phyloP scores from a whole-genome alignment of 495 filamentous ascomycete species.

The Penicillium riverlandense region DNA sequence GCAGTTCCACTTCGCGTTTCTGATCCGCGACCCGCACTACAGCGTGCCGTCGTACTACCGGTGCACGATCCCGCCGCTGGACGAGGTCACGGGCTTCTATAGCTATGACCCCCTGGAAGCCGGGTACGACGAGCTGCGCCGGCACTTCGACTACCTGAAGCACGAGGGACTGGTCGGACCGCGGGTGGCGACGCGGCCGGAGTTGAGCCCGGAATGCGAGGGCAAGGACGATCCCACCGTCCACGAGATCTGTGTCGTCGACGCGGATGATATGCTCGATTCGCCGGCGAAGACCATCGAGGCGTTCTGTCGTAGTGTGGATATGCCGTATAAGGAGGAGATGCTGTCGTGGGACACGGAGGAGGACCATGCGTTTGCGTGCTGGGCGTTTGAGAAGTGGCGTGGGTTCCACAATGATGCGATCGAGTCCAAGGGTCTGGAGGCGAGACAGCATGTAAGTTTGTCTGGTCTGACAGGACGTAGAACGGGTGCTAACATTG shows the following conservation, averaged over 20 bases:
- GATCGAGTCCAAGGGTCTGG: slow-evolving; percentile 67
- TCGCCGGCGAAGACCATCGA: slow-evolving; percentile 64
- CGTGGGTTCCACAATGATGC: slow-evolving; percentile 93
- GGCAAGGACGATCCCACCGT: slow-evolving; percentile 7
- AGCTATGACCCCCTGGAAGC: slow-evolving; percentile 80
- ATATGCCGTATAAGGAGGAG: slow-evolving; percentile 56
- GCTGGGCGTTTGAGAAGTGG: slow-evolving; percentile 86
- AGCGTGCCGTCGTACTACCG: slow-evolving; percentile 91
- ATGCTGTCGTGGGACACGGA: slow-evolving; percentile 83
- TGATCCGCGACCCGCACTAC: slow-evolving; percentile 85
- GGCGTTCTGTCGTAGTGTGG: slow-evolving; percentile 71
- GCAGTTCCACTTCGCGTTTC: slow-evolving; percentile 89
- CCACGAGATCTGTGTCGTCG: slow-evolving; percentile 75
- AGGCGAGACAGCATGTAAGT: slow-evolving; percentile 66
- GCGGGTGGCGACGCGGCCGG: slow-evolving; percentile 40
- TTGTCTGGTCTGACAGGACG: background rate
- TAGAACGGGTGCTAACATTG: background rate
- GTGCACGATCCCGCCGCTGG: slow-evolving; percentile 87
- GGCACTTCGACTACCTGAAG: slow-evolving; percentile 75
- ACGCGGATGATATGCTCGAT: slow-evolving; percentile 91
- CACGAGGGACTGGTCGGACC: slow-evolving; percentile 57
- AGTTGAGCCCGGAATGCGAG: slow-evolving; percentile 10
- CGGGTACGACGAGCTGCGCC: slow-evolving; percentile 80
- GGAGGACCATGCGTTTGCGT: slow-evolving; percentile 56
- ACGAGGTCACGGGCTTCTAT: slow-evolving; percentile 74